A percentile compares a stretch with the other conserved stretches of the same genome.
Evolutionary conservation across 73 alveolate genomes (phyloP).

Genomic region (Paramecium bursaria): DNA sequence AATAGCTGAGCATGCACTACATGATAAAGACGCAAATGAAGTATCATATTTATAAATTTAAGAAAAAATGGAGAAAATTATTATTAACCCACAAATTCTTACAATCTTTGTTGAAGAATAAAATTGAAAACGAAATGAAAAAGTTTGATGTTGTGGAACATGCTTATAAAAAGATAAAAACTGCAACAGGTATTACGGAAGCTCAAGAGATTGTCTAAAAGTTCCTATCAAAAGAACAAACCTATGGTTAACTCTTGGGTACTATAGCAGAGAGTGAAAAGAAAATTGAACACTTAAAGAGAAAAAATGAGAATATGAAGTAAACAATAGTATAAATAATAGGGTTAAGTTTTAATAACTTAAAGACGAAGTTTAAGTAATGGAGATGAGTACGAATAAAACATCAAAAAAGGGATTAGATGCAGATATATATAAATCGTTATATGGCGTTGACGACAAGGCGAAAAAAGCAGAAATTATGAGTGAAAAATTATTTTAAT

Average conservation of each 20-base stretch:
- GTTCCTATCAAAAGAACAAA: constrained; percentile 87
- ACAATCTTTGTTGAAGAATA: constrained; percentile 81
- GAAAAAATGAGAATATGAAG: constrained; percentile 76
- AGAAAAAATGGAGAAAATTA: constrained; percentile 84
- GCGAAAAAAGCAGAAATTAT: constrained; percentile 65
- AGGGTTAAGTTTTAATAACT: constrained; percentile 38
- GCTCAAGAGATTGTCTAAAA: constrained; percentile 85
- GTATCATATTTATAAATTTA: constrained; percentile 9
- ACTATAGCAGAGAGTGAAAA: constrained; percentile 86
- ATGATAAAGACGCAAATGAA: constrained; percentile 76
- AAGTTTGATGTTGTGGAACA: constrained; percentile 81
- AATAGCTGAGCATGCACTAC: constrained; percentile 75
- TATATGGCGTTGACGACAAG: constrained; percentile 61
- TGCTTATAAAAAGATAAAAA: constrained; percentile 83
- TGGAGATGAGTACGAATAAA: constrained; percentile 35
- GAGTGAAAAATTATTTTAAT: constrained; percentile 55
- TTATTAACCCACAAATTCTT: constrained; percentile 80
- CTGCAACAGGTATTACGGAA: constrained; percentile 89
- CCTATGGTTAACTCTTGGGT: constrained; percentile 78
- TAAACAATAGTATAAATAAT: neutral
- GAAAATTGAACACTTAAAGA: constrained; percentile 82
- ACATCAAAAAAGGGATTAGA: constrained; percentile 49
- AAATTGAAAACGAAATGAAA: constrained; percentile 90
- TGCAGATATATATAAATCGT: constrained; percentile 48
- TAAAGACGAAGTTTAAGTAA: constrained; percentile 30